Percentiles rank a stretch among this genome's conserved stretches.
These are phyloP conservation scores for Aspergillus coremiiformis DNA, from an alignment of 495 filamentous ascomycete genomes.

Conservation along the genomic window DNA sequence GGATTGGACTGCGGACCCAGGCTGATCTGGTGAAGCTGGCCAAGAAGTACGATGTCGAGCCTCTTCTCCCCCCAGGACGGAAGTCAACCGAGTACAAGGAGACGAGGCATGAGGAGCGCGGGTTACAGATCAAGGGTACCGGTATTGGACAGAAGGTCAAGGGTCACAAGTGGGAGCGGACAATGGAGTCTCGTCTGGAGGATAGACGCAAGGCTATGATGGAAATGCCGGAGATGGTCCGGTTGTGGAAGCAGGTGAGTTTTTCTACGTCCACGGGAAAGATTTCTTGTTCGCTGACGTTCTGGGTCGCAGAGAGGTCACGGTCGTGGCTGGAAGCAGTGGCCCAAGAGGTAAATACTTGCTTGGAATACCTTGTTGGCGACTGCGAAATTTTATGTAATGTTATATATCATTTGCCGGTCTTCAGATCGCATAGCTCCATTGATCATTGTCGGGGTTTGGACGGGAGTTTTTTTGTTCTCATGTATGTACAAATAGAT, in stretches of 20 bases:
- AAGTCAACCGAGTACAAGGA: constrained; percentile 70
- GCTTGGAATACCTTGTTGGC: constrained; percentile 12
- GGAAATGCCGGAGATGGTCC: constrained; percentile 83
- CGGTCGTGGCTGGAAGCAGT: constrained; percentile 85
- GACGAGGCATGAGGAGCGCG: constrained; percentile 59
- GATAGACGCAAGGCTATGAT: constrained; percentile 85
- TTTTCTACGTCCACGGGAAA: background rate
- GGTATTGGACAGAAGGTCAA: constrained; percentile 90
- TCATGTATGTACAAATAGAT: constrained; percentile 13
- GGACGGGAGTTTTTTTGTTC: constrained; percentile 24
- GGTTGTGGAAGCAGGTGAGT: constrained; percentile 87
- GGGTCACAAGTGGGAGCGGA: constrained; percentile 89
- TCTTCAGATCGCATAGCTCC: constrained; percentile 5
- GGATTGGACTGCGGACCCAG: constrained; percentile 76
- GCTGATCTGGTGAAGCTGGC: constrained; percentile 89
- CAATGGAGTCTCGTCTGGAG: constrained; percentile 74
- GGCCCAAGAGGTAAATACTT: constrained; percentile 53
- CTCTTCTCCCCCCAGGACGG: constrained; percentile 65
- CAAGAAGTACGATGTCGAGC: constrained; percentile 69
- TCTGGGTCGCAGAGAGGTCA: constrained; percentile 59
- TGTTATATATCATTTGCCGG: constrained; percentile 20
- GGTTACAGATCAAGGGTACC: constrained; percentile 77
- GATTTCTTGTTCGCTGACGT: background rate
- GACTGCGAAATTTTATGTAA: constrained; percentile 18
- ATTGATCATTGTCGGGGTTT: constrained; percentile 28